A percentile compares a stretch with the other conserved stretches of the same genome.
Conservation (phyloP, 2,329 filamentous ascomycete species). For the Trichoderma lentiforme region DNA sequence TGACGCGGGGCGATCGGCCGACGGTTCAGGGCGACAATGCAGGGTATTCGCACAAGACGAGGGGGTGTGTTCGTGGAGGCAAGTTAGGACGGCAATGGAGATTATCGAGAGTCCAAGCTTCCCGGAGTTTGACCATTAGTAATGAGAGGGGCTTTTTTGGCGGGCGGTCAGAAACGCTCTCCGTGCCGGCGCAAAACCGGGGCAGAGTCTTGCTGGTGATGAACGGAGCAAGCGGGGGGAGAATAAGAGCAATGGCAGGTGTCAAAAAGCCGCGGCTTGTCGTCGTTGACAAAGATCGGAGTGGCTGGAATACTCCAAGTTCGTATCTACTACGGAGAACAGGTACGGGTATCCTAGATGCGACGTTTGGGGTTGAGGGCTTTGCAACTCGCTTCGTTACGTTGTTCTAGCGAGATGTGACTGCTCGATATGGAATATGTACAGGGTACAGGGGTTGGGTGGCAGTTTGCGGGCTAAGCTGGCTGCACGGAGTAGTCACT, state of each 20-base stretch:
- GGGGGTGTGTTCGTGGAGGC: slow-evolving; percentile 5
- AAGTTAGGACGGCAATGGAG: slow-evolving; percentile 3
- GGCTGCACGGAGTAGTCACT: neutral
- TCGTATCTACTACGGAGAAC: neutral
- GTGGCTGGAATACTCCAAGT: neutral
- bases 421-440: neutral
- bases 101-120: slow-evolving; percentile 9
- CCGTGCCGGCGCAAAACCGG: neutral
- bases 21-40: neutral
- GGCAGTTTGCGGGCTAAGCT: neutral
- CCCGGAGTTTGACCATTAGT: neutral
- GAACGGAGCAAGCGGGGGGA: neutral
- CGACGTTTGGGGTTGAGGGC: neutral
- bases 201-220: neutral
- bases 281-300: neutral
- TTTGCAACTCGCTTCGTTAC: slow-evolving; percentile 4
- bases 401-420: neutral
- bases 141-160: neutral
- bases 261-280: neutral
- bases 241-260: neutral
- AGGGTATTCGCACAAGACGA: slow-evolving; percentile 1
- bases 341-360: neutral
- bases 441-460: neutral
- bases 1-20: slow-evolving; percentile 10
- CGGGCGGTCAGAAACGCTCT: neutral